Conservation (phyloP, 2,329 filamentous ascomycete genomes). For the Tolypocladium endophyticum region DNA sequence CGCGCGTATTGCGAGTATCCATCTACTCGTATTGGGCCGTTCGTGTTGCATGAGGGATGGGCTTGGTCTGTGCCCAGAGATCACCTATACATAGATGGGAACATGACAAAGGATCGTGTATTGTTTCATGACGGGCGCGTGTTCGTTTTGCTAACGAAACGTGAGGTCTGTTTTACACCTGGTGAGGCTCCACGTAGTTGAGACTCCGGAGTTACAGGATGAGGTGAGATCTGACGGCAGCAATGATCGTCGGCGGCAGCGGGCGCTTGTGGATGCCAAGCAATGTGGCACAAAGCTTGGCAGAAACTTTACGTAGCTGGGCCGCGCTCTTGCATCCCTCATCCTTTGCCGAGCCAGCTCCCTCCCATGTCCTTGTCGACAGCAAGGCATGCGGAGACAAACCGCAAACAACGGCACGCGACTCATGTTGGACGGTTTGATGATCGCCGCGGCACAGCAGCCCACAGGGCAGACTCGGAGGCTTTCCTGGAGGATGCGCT, state of each 20-base stretch:
- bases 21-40: neutral
- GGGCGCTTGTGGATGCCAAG: neutral
- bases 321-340: too few species aligned
- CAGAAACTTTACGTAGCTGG: neutral
- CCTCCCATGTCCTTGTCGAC: neutral
- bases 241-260: neutral
- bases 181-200: neutral
- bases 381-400: neutral
- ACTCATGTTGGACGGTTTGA: neutral
- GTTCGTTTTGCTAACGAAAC: neutral
- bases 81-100: neutral
- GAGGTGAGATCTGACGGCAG: neutral
- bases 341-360: neutral
- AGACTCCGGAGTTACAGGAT: too few species aligned
- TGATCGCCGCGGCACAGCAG: neutral
- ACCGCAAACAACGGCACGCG: neutral
- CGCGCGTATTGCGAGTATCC: neutral
- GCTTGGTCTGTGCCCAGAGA: neutral
- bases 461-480: neutral
- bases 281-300: neutral
- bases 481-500: neutral
- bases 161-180: too few species aligned
- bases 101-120: neutral
- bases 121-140: neutral
- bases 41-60: neutral